These are phyloP conservation scores for Cylindrodendrum hubeiense DNA, from an alignment of 2,329 filamentous ascomycete species.

Conservation along the genomic window DNA sequence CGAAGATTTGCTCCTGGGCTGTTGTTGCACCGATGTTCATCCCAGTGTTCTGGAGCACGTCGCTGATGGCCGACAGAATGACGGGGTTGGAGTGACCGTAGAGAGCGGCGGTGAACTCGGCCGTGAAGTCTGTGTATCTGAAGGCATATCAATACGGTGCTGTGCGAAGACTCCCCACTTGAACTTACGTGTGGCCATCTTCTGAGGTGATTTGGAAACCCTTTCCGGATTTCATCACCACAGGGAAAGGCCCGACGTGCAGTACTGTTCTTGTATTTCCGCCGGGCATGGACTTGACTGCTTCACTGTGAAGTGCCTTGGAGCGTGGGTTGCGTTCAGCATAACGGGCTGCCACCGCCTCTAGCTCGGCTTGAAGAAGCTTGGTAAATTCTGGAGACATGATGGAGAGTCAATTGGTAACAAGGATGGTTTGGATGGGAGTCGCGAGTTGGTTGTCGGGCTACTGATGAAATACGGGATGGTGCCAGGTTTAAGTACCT, in stretches of 20 bases:
- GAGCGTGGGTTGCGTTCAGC: slow-evolving; percentile 53
- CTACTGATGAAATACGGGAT: background rate
- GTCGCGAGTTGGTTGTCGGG: background rate
- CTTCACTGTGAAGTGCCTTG: slow-evolving; percentile 51
- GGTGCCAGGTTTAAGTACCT: background rate
- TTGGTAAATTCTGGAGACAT: slow-evolving; percentile 37
- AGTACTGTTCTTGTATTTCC: slow-evolving; percentile 62
- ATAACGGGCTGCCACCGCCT: slow-evolving; percentile 51
- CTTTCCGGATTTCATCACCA: slow-evolving; percentile 54
- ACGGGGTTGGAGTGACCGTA: slow-evolving; percentile 73
- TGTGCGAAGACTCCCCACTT: no score
- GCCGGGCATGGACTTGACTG: slow-evolving; percentile 55
- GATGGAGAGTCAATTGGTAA: background rate
- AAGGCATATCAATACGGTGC: background rate
- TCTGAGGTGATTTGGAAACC: slow-evolving; percentile 54
- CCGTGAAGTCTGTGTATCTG: slow-evolving; percentile 70
- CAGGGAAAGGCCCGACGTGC: slow-evolving; percentile 58
- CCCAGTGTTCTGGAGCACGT: slow-evolving; percentile 59
- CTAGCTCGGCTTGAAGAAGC: slow-evolving; percentile 45
- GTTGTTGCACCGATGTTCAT: slow-evolving; percentile 68
- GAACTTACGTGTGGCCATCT: slow-evolving; percentile 52
- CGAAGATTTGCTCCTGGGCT: slow-evolving; percentile 63
- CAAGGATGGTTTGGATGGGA: background rate
- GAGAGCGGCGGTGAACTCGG: slow-evolving; percentile 74
- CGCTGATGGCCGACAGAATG: slow-evolving; percentile 62